phyloP scores from a whole-genome alignment of 2,329 filamentous ascomycete genomes.

The Neofusicoccum parvum region DNA sequence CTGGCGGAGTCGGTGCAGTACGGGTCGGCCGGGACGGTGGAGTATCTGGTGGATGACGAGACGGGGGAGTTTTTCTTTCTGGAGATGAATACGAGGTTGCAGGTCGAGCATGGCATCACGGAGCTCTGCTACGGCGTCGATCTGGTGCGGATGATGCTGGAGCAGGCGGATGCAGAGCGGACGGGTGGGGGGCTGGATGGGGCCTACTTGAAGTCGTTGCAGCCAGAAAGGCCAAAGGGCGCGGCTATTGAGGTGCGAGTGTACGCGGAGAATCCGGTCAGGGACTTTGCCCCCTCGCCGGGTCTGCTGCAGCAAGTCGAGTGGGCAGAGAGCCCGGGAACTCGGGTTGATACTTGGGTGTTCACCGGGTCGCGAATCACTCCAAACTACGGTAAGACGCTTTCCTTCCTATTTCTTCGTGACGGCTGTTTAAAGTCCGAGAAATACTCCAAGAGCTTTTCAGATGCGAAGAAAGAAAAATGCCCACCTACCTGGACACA shows the following conservation, averaged over 20 bases:
- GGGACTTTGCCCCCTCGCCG: constrained; percentile 61
- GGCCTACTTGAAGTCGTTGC: constrained; percentile 45
- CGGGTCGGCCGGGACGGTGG: constrained; percentile 85
- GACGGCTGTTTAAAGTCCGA: not conserved
- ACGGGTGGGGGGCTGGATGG: constrained; percentile 49
- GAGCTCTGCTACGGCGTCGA: constrained; percentile 59
- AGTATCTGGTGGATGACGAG: constrained; percentile 84
- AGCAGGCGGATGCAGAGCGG: constrained; percentile 56
- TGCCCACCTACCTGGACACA: not conserved
- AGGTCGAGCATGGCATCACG: constrained; percentile 62
- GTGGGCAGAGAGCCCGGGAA: constrained; percentile 53
- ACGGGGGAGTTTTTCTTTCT: constrained; percentile 74
- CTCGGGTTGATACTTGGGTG: constrained; percentile 67
- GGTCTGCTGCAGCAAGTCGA: constrained; percentile 60
- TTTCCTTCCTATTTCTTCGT: constrained; percentile 22
- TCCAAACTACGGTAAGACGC: constrained; percentile 51
- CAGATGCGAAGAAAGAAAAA: too few relatives aligned
- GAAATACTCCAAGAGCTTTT: too few relatives aligned
- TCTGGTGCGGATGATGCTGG: constrained; percentile 58
- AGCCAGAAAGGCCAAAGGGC: constrained; percentile 48
- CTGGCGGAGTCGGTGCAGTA: constrained; percentile 63
- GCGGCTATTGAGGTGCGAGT: constrained; percentile 57
- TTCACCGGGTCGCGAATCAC: constrained; percentile 59
- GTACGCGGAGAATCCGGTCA: constrained; percentile 61
- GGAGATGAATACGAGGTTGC: constrained; percentile 62